These are phyloP conservation scores for Pelargonium nanum DNA, from an alignment of 345 rosid genomes.

Conservation along the genomic window DNA sequence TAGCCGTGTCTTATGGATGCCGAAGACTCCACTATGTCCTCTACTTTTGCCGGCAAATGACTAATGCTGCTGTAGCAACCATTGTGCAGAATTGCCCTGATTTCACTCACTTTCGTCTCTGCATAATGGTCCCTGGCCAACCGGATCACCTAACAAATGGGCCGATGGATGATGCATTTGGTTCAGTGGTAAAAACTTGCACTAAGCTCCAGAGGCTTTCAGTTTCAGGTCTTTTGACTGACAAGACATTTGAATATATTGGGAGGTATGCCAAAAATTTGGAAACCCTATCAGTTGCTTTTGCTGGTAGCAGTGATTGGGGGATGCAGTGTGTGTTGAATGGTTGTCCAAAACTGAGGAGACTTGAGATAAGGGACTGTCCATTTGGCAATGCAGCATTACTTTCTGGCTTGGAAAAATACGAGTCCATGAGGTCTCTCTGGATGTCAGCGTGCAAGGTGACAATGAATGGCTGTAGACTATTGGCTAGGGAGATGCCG, in stretches of 20 bases:
- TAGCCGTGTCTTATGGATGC: conserved; percentile 55
- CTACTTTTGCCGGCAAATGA: conserved; percentile 62
- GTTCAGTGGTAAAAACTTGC: conserved; percentile 59
- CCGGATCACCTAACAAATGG: conserved; percentile 51
- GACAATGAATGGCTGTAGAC: conserved; percentile 48
- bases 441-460: conserved; percentile 73
- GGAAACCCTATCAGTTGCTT: conserved; percentile 67
- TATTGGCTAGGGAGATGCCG: conserved; percentile 52
- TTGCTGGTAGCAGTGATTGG: conserved; percentile 61
- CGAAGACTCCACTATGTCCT: conserved; percentile 53
- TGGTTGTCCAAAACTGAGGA: conserved; percentile 57
- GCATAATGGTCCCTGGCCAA: conserved; percentile 61
- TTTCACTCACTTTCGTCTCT: conserved; percentile 63
- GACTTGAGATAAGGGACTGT: conserved; percentile 66
- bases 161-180: conserved; percentile 70
- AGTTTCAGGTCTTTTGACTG: conserved; percentile 55
- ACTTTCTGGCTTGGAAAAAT: conserved; percentile 56
- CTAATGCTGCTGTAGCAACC: conserved; percentile 59
- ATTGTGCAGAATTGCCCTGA: conserved; percentile 57
- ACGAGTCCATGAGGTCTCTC: conserved; percentile 67
- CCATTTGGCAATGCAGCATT: conserved; percentile 60
- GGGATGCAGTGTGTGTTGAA: conserved; percentile 54
- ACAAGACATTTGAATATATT: conserved; percentile 49
- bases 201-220: conserved; percentile 57
- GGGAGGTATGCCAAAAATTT: conserved; percentile 58